Conservation (phyloP, 495 filamentous ascomycete genomes). For the Penicillium pulvis region DNA sequence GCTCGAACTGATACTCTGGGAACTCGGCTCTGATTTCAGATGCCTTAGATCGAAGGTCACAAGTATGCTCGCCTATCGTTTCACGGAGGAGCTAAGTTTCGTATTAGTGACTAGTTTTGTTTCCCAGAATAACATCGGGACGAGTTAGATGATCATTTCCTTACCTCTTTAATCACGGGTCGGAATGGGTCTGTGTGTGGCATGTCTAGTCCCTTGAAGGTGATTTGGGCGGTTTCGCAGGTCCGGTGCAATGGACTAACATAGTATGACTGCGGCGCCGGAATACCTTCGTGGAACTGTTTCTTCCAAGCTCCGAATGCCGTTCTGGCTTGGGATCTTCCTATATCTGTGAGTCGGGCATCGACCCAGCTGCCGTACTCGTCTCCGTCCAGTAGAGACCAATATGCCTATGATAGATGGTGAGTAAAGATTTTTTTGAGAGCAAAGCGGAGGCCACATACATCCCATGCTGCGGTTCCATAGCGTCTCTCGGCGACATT, state of each 20-base stretch:
- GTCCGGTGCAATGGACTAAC: constrained; percentile 74
- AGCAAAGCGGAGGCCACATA: constrained; percentile 24
- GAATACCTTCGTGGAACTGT: constrained; percentile 57
- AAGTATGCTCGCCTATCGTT: constrained; percentile 75
- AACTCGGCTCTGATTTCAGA: constrained; percentile 59
- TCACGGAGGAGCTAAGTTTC: constrained; percentile 61
- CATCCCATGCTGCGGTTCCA: constrained; percentile 67
- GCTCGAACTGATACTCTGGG: constrained; percentile 64
- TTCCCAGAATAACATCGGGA: neutral
- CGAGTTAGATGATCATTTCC: constrained; percentile 1
- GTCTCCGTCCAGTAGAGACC: constrained; percentile 73
- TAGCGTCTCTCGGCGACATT: constrained; percentile 67
- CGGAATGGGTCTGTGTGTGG: constrained; percentile 55
- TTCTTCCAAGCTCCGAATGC: constrained; percentile 66
- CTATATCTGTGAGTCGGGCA: constrained; percentile 64
- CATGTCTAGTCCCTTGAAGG: constrained; percentile 59
- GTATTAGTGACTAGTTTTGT: neutral
- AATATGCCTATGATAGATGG: constrained; percentile 56
- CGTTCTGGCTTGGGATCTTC: constrained; percentile 63
- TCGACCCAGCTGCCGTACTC: constrained; percentile 69
- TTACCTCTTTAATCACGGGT: constrained; percentile 68
- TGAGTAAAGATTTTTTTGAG: neutral
- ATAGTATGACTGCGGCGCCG: constrained; percentile 69
- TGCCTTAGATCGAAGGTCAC: constrained; percentile 68
- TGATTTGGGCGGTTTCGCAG: constrained; percentile 63